Evolutionary conservation across 2,329 filamentous ascomycete species (phyloP).

Genomic region (Curvularia lunata): DNA sequence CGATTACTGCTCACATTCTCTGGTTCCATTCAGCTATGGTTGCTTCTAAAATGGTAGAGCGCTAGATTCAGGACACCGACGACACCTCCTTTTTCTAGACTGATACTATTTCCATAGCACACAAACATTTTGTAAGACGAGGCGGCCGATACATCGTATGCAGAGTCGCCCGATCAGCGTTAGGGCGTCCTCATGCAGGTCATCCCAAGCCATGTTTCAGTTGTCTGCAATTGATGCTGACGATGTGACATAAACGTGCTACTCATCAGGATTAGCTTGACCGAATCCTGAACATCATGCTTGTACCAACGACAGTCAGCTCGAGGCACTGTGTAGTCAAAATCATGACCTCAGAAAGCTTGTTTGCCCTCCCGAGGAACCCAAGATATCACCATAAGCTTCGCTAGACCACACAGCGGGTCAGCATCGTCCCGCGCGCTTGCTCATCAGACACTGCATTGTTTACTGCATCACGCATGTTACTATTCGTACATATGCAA

Average conservation of each 20-base stretch:
- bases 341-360: background rate
- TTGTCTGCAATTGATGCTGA: background rate
- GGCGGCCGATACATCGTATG: background rate
- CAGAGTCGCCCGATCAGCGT: background rate
- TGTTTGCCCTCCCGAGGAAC: background rate
- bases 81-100: background rate
- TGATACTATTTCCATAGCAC: background rate
- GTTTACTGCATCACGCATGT: background rate
- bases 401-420: conserved; percentile 1
- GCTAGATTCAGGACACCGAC: background rate
- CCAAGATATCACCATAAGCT: conserved; percentile 1
- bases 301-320: conserved; percentile 3
- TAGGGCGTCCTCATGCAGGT: background rate
- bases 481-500: too few species aligned
- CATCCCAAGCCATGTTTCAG: background rate
- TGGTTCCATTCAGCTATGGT: background rate
- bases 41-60: background rate
- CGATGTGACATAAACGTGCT: conserved; percentile 1
- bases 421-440: conserved; percentile 11
- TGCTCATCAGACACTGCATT: background rate
- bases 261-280: background rate
- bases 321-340: conserved; percentile 2
- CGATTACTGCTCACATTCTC: background rate
- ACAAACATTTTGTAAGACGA: background rate
- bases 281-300: background rate